Conservation (phyloP, 352 stramenopile species). For the Elongisporangium undulatum region DNA sequence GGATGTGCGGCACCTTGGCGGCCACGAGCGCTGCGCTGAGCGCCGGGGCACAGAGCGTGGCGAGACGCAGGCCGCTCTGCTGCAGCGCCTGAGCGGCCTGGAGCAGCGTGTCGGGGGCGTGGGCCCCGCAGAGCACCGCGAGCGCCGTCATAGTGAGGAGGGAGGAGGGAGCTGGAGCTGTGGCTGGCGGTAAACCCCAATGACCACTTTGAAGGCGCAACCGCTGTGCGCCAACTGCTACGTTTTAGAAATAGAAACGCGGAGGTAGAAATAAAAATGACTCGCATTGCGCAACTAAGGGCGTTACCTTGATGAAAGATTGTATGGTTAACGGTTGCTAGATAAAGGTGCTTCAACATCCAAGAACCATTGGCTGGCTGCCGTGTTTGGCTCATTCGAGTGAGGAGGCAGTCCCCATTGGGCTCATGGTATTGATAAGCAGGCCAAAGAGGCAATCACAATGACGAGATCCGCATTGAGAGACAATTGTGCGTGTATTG, state of each 20-base stretch:
- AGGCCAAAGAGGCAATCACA: neutral
- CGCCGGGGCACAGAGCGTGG: slow-evolving; percentile 45
- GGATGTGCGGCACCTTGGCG: slow-evolving; percentile 71
- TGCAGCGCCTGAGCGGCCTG: slow-evolving; percentile 47
- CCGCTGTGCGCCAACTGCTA: neutral
- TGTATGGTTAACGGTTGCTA: neutral
- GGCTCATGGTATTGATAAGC: neutral
- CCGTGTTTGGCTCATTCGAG: neutral
- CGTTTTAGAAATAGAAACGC: neutral
- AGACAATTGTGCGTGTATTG: neutral
- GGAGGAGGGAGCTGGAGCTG: neutral
- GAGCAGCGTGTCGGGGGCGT: slow-evolving; percentile 40
- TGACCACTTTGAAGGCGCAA: neutral
- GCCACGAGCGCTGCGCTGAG: slow-evolving; percentile 57
- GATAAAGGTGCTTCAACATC: neutral
- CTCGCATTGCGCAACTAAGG: neutral
- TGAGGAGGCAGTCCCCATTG: neutral
- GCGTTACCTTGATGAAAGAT: neutral
- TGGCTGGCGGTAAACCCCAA: neutral
- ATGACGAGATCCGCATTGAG: neutral
- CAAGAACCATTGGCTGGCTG: neutral
- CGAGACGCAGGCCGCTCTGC: slow-evolving; percentile 48
- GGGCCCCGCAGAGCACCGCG: slow-evolving; percentile 66
- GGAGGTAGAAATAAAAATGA: neutral
- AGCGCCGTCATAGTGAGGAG: slow-evolving; percentile 22